A percentile compares a stretch with the other conserved stretches of the same genome.
These are phyloP conservation scores for Asterionellopsis glacialis DNA, from an alignment of 108 stramenopile genomes.

Conservation along the genomic window DNA sequence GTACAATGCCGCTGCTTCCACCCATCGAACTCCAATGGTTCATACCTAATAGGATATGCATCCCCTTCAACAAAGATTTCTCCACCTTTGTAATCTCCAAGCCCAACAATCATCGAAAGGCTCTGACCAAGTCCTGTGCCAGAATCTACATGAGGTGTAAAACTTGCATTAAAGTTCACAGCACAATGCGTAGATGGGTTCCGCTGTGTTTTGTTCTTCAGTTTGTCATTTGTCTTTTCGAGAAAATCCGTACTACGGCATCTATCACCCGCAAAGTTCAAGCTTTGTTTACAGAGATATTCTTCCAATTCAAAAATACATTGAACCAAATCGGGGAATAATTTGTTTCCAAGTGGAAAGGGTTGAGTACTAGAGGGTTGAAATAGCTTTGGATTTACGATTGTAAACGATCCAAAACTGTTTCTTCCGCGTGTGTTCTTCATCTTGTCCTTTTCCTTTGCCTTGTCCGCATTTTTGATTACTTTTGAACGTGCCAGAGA, in stretches of 20 bases:
- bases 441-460: too few species aligned
- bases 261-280: not conserved
- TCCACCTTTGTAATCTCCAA: slow-evolving; percentile 85
- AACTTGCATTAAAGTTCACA: slow-evolving; percentile 88
- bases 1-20: slow-evolving; percentile 92
- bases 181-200: slow-evolving; percentile 80
- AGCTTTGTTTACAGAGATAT: not conserved
- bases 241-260: too few species aligned
- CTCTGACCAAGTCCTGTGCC: slow-evolving; percentile 82
- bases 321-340: slow-evolving; percentile 73
- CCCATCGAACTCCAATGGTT: slow-evolving; percentile 85
- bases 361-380: not conserved
- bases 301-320: slow-evolving; percentile 72
- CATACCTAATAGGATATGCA: slow-evolving; percentile 68
- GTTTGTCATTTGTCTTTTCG: too few species aligned
- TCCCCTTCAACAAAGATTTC: slow-evolving; percentile 74
- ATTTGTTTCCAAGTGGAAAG: slow-evolving; percentile 59
- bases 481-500: slow-evolving; percentile 43
- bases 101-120: slow-evolving; percentile 79
- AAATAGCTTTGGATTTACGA: slow-evolving; percentile 28
- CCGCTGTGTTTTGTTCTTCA: slow-evolving; percentile 11
- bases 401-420: slow-evolving; percentile 67
- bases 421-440: too few species aligned
- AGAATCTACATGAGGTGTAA: slow-evolving; percentile 89
- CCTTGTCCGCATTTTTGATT: not conserved